Base-by-base conservation (phyloP, 2,329 filamentous ascomycete species). In the Fusarium mangiferae region DNA sequence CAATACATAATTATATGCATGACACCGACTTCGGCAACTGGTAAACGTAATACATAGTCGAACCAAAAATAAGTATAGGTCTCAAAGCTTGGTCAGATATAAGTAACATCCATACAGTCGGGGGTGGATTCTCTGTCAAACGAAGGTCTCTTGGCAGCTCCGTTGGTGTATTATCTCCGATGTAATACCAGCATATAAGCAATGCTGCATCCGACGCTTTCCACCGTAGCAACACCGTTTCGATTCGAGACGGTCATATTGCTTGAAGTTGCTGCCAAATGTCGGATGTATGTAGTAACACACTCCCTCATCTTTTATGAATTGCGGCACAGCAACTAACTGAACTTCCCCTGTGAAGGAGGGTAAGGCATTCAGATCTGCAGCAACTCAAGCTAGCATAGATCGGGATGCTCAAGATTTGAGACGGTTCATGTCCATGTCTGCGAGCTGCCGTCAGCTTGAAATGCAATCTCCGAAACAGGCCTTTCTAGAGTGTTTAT, bases 291-390 rank as follows among this genome's bases (percentile, higher is more conserved):
- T 49, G 18, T 26, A 48, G 42, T 33, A 36, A 33, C 54, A 42
- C 54, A 28, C 26, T 48, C 45, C 30, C 41, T 66, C 35, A 36
- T 61, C 42, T 38, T n/a, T 35, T 30, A 26, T 20, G 41, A 38
- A 44, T 15, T 39, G 45, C 45, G 67, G 61, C 67, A 71, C 67
- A 71, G 65, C 44, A 35, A 65, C 46, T 55, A n/a, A 62, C 44
- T 57, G 39, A 41, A 55, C 33, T n/a, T 46, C 24, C 15, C 24
- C 24, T 8, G 20, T 28, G 33, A 59, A 51, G 26, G 44, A 42
- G 51, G 56, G 56, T 36, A 46, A 39, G 48, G 33, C 38, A 44
- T 57, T 68, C 45, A 41, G 36, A 68, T 68, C 22, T 59, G 35
- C 54, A 51, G n/a, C 39, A 38, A 8, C 52, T 51, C 45, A 42